phyloP scores from a whole-genome alignment of 495 filamentous ascomycete species.

The Aspergillus wentii region DNA sequence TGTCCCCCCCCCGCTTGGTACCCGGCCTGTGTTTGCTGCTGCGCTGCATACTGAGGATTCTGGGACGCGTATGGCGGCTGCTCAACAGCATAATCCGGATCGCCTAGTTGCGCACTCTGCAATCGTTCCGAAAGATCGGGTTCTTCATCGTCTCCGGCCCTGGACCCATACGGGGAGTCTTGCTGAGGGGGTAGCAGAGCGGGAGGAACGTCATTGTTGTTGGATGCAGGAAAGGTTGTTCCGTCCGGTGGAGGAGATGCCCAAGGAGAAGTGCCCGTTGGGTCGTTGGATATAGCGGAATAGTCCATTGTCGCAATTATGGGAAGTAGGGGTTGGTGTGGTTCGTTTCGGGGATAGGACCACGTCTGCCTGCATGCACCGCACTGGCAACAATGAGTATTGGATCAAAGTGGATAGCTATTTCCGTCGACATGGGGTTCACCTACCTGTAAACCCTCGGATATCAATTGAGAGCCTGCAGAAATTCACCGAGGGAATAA shows the following conservation, averaged over 20 bases:
- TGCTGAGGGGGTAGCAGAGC: constrained; percentile 45
- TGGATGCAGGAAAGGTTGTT: constrained; percentile 46
- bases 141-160: constrained; percentile 6
- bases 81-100: constrained; percentile 31
- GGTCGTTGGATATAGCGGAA: constrained; percentile 67
- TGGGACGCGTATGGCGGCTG: constrained; percentile 29
- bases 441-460: constrained; percentile 6
- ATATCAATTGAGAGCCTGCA: neutral
- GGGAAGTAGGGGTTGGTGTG: constrained; percentile 18
- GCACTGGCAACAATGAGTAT: constrained; percentile 8
- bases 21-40: constrained; percentile 42
- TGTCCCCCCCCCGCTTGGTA: constrained; percentile 43
- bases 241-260: constrained; percentile 65
- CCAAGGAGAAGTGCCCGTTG: constrained; percentile 72
- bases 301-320: constrained; percentile 65
- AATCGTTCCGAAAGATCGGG: constrained; percentile 41
- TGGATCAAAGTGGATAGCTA: neutral
- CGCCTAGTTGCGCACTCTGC: constrained; percentile 38
- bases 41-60: constrained; percentile 3
- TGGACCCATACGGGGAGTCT: constrained; percentile 34
- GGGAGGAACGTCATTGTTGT: constrained; percentile 47
- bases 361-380: constrained; percentile 19
- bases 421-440: neutral
- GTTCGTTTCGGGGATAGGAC: constrained; percentile 13
- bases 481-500: constrained; percentile 3